phyloP scores from a whole-genome alignment of 345 rosid genomes.

The Cardamine occulta region DNA sequence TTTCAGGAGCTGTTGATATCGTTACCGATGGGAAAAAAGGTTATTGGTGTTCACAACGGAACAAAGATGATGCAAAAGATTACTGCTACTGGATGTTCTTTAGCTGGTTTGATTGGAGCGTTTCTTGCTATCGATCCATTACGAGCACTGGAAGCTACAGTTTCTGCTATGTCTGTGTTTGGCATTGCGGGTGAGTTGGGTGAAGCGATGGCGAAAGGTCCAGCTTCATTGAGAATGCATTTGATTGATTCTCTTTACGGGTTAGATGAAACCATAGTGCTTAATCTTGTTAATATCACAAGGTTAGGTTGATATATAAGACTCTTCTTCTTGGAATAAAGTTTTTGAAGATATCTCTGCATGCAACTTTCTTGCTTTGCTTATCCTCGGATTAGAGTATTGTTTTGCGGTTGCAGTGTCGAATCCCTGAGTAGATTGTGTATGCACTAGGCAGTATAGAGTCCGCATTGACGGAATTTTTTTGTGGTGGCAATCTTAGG shows the following conservation, averaged over 20 bases:
- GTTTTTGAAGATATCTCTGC: constrained; percentile 22
- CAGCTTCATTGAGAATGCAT: constrained; percentile 80
- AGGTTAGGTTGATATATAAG: constrained; percentile 39
- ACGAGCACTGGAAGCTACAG: constrained; percentile 72
- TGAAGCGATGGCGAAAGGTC: constrained; percentile 73
- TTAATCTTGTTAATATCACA: constrained; percentile 52
- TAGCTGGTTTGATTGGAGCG: constrained; percentile 76
- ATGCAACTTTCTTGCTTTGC: background rate
- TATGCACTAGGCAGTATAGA: background rate
- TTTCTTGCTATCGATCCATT: constrained; percentile 69
- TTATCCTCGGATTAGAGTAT: background rate
- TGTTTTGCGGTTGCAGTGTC: background rate
- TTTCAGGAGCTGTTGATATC: constrained; percentile 78
- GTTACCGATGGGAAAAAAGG: constrained; percentile 68
- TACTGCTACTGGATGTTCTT: constrained; percentile 86
- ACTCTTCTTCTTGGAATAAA: constrained; percentile 26
- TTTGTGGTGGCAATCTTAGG: background rate
- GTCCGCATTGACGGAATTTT: background rate
- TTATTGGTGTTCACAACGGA: constrained; percentile 72
- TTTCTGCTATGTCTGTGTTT: constrained; percentile 74
- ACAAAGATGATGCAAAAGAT: constrained; percentile 86
- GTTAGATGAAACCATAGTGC: constrained; percentile 58
- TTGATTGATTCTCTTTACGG: constrained; percentile 76
- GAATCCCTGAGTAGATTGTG: constrained; percentile 11
- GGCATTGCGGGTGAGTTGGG: constrained; percentile 90